Percentiles rank a stretch among this genome's conserved stretches.
These are phyloP conservation scores for Asterionellopsis glacialis DNA, from an alignment of 108 stramenopile species.

Conservation along the genomic window DNA sequence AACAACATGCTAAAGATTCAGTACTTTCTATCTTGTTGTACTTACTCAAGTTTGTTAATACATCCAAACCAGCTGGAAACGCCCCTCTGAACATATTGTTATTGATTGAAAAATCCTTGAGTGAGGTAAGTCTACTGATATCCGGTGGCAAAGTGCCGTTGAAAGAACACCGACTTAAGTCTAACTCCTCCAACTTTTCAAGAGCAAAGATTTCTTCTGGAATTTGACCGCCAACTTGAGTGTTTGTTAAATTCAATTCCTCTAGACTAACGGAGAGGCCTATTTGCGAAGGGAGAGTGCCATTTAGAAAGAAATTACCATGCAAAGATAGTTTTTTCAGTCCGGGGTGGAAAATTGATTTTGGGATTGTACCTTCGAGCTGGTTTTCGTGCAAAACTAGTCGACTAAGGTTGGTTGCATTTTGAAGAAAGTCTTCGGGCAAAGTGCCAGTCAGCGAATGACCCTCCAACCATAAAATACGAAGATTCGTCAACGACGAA, in stretches of 20 bases:
- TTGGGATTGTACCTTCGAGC: neutral
- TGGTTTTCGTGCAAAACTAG: too few relatives aligned
- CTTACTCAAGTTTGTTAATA: conserved; percentile 10
- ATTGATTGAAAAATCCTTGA: neutral
- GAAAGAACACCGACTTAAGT: neutral
- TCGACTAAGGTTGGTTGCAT: neutral
- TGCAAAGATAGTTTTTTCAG: conserved; percentile 1
- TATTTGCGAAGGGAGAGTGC: neutral
- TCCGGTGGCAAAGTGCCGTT: neutral
- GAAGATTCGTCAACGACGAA: conserved; percentile 14
- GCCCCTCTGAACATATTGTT: conserved; percentile 6
- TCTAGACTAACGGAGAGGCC: neutral
- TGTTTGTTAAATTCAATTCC: neutral
- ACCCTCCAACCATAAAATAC: conserved; percentile 26
- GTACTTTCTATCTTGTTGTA: neutral
- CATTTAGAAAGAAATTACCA: neutral
- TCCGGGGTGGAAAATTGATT: neutral
- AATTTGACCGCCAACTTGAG: neutral
- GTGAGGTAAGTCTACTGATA: neutral
- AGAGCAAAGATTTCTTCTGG: neutral
- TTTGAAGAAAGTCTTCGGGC: neutral
- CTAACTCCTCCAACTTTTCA: neutral
- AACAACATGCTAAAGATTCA: too few relatives aligned
- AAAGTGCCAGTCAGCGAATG: neutral
- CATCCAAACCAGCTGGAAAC: conserved; percentile 7